Evolutionary conservation across 352 stramenopile genomes (phyloP).

Genomic region (Phytophthora rubi): DNA sequence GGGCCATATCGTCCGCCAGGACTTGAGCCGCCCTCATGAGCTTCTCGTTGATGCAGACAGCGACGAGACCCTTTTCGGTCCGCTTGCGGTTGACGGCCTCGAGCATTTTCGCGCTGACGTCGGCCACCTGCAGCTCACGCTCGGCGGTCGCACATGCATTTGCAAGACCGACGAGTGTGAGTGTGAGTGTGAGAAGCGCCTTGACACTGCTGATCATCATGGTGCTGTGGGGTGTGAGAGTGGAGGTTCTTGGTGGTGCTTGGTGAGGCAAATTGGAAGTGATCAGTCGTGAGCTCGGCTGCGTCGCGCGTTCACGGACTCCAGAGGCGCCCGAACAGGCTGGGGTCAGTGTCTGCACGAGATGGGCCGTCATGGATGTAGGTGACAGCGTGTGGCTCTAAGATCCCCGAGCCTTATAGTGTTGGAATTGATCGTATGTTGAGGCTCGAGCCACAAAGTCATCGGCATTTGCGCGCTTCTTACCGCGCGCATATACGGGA

Average conservation of each 20-base stretch:
- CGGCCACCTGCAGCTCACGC: conserved; percentile 38
- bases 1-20: conserved; percentile 32
- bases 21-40: conserved; percentile 31
- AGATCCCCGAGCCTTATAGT: no score
- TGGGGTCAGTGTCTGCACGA: background rate
- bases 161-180: conserved; percentile 9
- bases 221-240: background rate
- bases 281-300: background rate
- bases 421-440: no score
- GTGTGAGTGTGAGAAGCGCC: background rate
- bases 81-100: conserved; percentile 48
- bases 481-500: no score
- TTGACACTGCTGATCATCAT: background rate
- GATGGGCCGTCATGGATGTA: no score
- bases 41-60: conserved; percentile 50
- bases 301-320: no score
- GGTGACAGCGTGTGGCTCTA: no score
- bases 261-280: background rate
- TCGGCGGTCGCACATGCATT: background rate
- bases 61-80: conserved; percentile 32
- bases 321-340: background rate
- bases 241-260: background rate
- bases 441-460: no score
- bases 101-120: conserved; percentile 46
- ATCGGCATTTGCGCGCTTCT: no score